These are phyloP conservation scores for Neofusicoccum parvum DNA, from an alignment of 2,329 filamentous ascomycete genomes.

Conservation along the genomic window DNA sequence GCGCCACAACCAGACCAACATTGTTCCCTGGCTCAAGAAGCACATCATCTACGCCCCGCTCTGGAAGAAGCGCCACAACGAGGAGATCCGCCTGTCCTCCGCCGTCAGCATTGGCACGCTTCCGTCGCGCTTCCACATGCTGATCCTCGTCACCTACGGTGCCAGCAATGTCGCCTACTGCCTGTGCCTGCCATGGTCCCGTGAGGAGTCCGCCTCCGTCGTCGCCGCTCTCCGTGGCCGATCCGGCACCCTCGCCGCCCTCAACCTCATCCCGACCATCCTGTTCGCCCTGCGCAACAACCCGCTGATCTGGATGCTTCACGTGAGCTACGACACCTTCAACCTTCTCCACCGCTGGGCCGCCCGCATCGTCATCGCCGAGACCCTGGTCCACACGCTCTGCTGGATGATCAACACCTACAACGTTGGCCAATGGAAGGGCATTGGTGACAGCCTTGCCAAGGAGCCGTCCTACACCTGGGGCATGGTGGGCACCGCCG, in stretches of 20 bases:
- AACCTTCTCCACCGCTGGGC: conserved; percentile 88
- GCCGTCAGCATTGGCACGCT: conserved; percentile 75
- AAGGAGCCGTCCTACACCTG: conserved; percentile 65
- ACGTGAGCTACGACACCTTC: conserved; percentile 94
- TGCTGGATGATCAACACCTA: conserved; percentile 71
- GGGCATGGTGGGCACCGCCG: conserved; percentile 62
- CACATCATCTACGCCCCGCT: conserved; percentile 72
- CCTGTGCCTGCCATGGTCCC: conserved; percentile 63
- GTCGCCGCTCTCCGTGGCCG: conserved; percentile 83
- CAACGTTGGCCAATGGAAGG: conserved; percentile 62
- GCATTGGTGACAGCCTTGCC: conserved; percentile 57
- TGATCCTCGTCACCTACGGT: conserved; percentile 70
- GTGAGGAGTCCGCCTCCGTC: conserved; percentile 55
- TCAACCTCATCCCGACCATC: conserved; percentile 91
- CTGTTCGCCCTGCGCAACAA: conserved; percentile 92
- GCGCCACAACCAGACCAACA: conserved; percentile 46
- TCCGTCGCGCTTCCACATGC: conserved; percentile 74
- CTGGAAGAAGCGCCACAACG: conserved; percentile 74
- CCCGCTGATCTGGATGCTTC: conserved; percentile 77
- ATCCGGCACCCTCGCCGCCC: conserved; percentile 77
- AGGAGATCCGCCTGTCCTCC: conserved; percentile 68
- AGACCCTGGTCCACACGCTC: conserved; percentile 69
- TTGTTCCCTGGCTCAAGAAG: conserved; percentile 63
- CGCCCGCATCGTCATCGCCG: conserved; percentile 70
- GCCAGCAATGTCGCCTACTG: conserved; percentile 77